These are phyloP conservation scores for Starmerella bombicola DNA, from an alignment of 805 yeast species.

Conservation along the genomic window DNA sequence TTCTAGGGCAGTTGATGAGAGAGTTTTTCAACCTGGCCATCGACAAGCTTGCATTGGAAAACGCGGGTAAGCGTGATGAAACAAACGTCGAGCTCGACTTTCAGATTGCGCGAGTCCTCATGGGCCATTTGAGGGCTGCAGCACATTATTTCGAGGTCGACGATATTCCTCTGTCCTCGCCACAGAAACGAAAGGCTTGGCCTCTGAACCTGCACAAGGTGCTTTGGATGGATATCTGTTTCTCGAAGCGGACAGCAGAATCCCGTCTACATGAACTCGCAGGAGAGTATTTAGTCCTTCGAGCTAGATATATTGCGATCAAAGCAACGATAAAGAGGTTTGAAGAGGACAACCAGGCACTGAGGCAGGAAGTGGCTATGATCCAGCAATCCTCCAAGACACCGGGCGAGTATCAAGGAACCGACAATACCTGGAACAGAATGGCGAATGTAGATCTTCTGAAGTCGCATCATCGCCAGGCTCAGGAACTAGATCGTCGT, in stretches of 20 bases:
- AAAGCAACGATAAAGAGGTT: conserved; percentile 5
- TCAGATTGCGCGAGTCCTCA: conserved; percentile 1
- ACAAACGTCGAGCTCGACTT: neutral
- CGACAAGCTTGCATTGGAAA: conserved; percentile 12
- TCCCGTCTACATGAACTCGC: conserved; percentile 1
- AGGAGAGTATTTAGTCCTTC: neutral
- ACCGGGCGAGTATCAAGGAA: neutral
- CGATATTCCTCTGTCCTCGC: too few relatives aligned
- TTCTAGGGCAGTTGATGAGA: neutral
- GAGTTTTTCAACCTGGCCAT: conserved; percentile 9
- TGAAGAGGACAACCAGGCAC: conserved; percentile 11
- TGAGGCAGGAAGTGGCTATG: conserved; percentile 5
- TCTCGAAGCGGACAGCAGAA: conserved; percentile 3
- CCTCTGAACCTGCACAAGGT: too few relatives aligned
- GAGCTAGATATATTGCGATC: neutral
- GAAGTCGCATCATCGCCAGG: neutral
- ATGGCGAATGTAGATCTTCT: conserved; percentile 8
- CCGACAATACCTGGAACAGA: conserved; percentile 4
- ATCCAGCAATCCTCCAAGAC: neutral
- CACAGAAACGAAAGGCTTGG: too few relatives aligned
- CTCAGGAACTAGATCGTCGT: too few relatives aligned
- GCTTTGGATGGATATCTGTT: too few relatives aligned
- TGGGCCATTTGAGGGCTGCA: conserved; percentile 5
- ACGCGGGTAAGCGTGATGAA: neutral
- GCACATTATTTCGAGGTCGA: conserved; percentile 5